Evolutionary conservation across 2,329 filamentous ascomycete genomes (phyloP), one percentile per base, ranked within the genome.

Genomic region (Aspergillus brunneoviolaceus): DNA sequence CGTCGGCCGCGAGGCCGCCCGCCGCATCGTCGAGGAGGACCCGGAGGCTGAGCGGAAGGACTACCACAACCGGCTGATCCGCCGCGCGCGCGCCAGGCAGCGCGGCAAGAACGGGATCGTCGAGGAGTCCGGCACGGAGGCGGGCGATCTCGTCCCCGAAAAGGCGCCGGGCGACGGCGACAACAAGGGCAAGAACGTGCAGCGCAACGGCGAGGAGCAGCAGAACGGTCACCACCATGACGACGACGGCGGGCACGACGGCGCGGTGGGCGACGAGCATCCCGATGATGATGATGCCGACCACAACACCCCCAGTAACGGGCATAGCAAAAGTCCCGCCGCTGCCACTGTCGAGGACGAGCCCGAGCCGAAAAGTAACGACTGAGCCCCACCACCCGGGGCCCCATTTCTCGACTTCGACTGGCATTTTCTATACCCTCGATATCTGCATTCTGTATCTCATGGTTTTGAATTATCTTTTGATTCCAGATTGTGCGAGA

Each of bases 1-100:
- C 25, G 68, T 77, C 39, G 78, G 76, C 7, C 68, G 68, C 16
- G 76, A 79, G 57, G 72, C 73, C 23, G 77, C 77, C 5, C 67
- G 72, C 39, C 72, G 77, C 27, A 75, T 79, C 19, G 62, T 78
- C 5, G 67, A 77, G 51, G 78, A 79, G 56, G 66, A 77, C 35
- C 69, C 68, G 2, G 72, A 74, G 56, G 35, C 67, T 0, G 72
- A 74, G 16, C 73, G 72, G 52, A 68, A 70, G 31, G 70, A 72
- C 4, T 76, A 73, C 49, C 74, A 76, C 52, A 74, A 75, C 49
- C 64, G 68, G 27, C 60, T 76, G 58, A 73, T 74, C 48, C 65
- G 67, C 2, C 63, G 70, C 29, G 68, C 65, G 3, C 57, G 62
- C 59, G 69, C 65, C 9, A 63, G 64, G 52, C 45, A 45, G 2